A percentile compares a stretch with the other conserved stretches of the same genome.
Conservation (phyloP, 179 eudicot genomes). For the Heliamphora pulchella region DNA sequence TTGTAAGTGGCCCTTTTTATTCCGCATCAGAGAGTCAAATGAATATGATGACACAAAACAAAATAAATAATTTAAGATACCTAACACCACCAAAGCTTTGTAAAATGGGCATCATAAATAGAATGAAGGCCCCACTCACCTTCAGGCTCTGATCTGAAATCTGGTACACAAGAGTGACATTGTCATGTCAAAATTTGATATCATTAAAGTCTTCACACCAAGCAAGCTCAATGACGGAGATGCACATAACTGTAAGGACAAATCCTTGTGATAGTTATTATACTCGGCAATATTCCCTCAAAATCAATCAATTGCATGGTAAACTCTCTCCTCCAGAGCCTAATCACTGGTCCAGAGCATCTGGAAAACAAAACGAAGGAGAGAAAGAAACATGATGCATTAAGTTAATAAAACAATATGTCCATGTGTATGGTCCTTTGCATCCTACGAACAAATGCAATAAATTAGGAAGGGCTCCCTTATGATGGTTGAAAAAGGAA, state of each 20-base stretch:
- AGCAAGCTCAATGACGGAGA: neutral
- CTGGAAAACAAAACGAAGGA: slow-evolving; percentile 6
- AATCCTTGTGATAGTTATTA: neutral
- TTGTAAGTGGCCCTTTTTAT: too few species aligned
- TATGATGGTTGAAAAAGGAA: neutral
- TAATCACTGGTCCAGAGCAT: neutral
- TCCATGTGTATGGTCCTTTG: neutral
- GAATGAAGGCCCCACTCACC: neutral
- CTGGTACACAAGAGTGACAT: neutral
- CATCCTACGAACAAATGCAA: neutral
- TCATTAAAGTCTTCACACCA: neutral
- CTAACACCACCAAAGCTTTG: neutral
- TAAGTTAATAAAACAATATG: slow-evolving; percentile 4
- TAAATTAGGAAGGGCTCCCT: too few species aligned
- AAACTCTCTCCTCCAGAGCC: neutral
- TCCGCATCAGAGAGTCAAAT: neutral
- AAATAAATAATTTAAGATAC: slow-evolving; percentile 1
- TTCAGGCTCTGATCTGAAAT: neutral
- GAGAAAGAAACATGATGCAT: neutral
- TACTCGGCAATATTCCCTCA: neutral
- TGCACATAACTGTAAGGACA: neutral
- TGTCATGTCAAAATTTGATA: neutral
- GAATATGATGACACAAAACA: neutral
- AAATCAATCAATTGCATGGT: neutral
- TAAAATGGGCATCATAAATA: neutral